Base-by-base conservation (phyloP, 2,329 filamentous ascomycete species). In the Verticillium longisporum region DNA sequence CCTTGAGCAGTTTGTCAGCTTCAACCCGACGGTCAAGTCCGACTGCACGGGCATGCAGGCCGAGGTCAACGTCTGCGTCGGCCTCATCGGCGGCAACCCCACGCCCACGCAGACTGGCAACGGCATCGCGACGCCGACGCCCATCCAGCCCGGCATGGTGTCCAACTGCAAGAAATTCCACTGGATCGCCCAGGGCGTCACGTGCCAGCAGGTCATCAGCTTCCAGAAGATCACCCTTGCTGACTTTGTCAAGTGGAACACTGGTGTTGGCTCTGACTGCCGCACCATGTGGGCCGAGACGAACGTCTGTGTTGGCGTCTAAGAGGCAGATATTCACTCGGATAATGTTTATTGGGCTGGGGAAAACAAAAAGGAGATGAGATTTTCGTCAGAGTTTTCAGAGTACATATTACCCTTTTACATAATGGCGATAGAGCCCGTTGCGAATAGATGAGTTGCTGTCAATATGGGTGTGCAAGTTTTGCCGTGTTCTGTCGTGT, bases 121-220 rank as follows among this genome's bases (percentile, higher is more conserved):
- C 54, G 56, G 60, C 3, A 63, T 64, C 21, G 32, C 55, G 31
- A 66, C 62, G 4, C 66, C 63, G 6, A 31, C 9, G 9, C 64
- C 64, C 1, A 62, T 57, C 14, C 66, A 68, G 58, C 60, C 56
- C 9, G 60, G 55, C 26, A 65, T 68, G 37, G 60, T 64, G 1
- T 54, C 56, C 26, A 66, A 65, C 56, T 68, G 64, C 55, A 59
- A 68, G 13, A 63, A 60, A 36, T 68, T 68, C 34, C 61, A 67
- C 34, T 36, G 55, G n/a, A 61, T 66, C 11, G 37, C n/a, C 6
- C n/a, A n/a, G 2, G 62, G 62, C 6, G 62, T 66, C 34, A 58
- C 37, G n/a, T 68, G 63, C 37, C 33, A 38, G 4, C 34, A 13
- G 2, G 61, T 66, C 13, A 55, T 50, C 32, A 53, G n/a, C 15